Evolutionary conservation across 176 grass and related monocot species (phyloP).

Genomic region (Avena sativa): DNA sequence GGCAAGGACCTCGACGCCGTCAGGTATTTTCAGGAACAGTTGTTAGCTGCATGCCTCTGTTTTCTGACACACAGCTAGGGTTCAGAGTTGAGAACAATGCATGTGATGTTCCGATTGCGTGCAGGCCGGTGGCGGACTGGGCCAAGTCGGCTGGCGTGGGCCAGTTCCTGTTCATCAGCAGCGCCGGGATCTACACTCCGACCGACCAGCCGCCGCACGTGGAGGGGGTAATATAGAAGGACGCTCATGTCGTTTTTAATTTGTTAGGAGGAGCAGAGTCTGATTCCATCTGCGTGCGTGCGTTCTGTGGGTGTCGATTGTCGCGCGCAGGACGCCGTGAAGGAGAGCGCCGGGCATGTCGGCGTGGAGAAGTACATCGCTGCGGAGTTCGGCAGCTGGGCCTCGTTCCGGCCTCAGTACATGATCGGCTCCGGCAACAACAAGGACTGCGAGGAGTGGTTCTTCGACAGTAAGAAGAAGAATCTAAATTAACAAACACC

Average conservation of each 20-base stretch:
- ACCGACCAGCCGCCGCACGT: conserved; percentile 76
- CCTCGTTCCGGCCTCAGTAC: conserved; percentile 87
- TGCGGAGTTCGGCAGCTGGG: conserved; percentile 74
- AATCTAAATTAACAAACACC: no score
- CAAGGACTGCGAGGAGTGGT: conserved; percentile 99
- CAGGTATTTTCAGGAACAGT: conserved; percentile 52
- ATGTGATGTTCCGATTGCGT: neutral
- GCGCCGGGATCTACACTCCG: conserved; percentile 83
- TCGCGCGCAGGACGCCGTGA: conserved; percentile 68
- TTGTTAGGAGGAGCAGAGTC: neutral
- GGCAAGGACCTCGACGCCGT: conserved; percentile 93
- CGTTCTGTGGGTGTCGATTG: no score
- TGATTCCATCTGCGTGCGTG: neutral
- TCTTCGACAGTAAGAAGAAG: conserved; percentile 78
- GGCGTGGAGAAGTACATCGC: conserved; percentile 83
- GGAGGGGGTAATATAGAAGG: conserved; percentile 62
- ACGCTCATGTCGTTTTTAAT: neutral
- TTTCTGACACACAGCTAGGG: neutral
- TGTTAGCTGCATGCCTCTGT: neutral
- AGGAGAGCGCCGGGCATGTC: conserved; percentile 84
- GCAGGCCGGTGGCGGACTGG: conserved; percentile 90
- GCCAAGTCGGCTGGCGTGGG: conserved; percentile 66
- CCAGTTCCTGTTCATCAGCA: conserved; percentile 93
- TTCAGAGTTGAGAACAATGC: neutral
- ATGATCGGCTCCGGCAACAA: conserved; percentile 99